Evolutionary conservation across 139 green algal species (phyloP).

Genomic region (Auxenochlorella protothecoides): DNA sequence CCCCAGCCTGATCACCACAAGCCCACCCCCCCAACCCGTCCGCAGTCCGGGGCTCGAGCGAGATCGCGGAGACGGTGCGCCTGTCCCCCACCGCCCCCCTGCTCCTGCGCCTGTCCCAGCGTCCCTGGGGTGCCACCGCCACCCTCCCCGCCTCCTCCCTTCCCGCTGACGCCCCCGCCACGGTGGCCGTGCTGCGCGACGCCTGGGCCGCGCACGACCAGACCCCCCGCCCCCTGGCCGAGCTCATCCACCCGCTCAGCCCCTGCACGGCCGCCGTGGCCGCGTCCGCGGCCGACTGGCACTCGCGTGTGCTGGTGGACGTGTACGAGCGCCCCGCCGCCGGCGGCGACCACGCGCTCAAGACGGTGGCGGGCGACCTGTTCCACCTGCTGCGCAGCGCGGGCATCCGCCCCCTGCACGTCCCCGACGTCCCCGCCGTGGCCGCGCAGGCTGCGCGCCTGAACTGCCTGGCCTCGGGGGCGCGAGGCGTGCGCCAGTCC

Average conservation of each 20-base stretch:
- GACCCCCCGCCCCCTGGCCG: conserved; percentile 17
- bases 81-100: too few species aligned
- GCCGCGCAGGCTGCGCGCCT: not conserved
- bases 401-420: conserved; percentile 19
- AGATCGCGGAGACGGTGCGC: too few species aligned
- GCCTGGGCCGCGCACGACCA: conserved; percentile 51
- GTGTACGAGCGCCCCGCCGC: conserved; percentile 36
- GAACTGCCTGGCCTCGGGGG: not conserved
- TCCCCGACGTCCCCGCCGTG: conserved; percentile 20
- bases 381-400: conserved; percentile 15
- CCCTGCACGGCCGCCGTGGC: conserved; percentile 38
- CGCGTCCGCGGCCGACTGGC: conserved; percentile 13
- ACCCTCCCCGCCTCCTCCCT: not conserved
- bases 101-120: too few species aligned
- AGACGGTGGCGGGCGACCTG: conserved; percentile 10
- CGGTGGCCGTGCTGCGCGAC: conserved; percentile 51
- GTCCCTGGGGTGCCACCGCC: too few species aligned
- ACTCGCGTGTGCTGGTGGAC: conserved; percentile 56
- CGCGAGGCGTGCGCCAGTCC: conserved; percentile 35
- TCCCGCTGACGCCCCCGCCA: not conserved
- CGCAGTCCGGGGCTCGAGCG: too few species aligned
- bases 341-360: conserved; percentile 20
- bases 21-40: too few species aligned
- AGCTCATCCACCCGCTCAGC: conserved; percentile 32
- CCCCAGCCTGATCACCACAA: too few species aligned